Percentiles rank a stretch among this genome's conserved stretches.
Conservation (phyloP, 2,329 filamentous ascomycete genomes). For the Cadophora gregata region DNA sequence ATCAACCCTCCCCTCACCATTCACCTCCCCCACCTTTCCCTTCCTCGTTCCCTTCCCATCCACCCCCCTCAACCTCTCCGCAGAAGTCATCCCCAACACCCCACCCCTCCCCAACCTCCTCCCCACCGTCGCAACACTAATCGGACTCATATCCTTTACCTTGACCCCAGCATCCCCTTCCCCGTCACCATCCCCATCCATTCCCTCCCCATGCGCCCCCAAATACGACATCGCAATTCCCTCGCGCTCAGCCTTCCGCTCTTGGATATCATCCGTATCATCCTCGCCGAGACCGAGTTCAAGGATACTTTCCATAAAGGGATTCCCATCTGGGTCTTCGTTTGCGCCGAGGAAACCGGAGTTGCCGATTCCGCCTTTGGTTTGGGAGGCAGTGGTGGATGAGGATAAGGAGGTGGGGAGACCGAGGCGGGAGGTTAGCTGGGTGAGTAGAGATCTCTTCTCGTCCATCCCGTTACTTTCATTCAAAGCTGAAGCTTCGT, state of each 20-base stretch:
- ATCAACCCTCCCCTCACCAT: conserved; percentile 12
- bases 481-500: too few species aligned
- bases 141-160: conserved; percentile 38
- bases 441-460: background rate
- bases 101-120: conserved; percentile 10
- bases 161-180: conserved; percentile 25
- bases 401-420: too few species aligned
- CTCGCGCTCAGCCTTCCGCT: conserved; percentile 47
- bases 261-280: conserved; percentile 50
- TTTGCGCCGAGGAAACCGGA: conserved; percentile 31
- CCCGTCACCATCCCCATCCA: conserved; percentile 24
- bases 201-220: conserved; percentile 19
- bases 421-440: background rate
- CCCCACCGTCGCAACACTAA: conserved; percentile 23
- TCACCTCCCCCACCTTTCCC: conserved; percentile 17
- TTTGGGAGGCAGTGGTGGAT: background rate
- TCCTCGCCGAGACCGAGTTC: conserved; percentile 7
- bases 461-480: too few species aligned
- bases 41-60: conserved; percentile 17
- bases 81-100: conserved; percentile 15
- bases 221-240: conserved; percentile 51
- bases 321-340: conserved; percentile 22
- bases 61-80: background rate
- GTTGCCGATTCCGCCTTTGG: conserved; percentile 31
- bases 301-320: conserved; percentile 37